Evolutionary conservation across 768 basidiomycete species (phyloP), one percentile per base, ranked within the genome.

Genomic region (Naganishia onofrii): DNA sequence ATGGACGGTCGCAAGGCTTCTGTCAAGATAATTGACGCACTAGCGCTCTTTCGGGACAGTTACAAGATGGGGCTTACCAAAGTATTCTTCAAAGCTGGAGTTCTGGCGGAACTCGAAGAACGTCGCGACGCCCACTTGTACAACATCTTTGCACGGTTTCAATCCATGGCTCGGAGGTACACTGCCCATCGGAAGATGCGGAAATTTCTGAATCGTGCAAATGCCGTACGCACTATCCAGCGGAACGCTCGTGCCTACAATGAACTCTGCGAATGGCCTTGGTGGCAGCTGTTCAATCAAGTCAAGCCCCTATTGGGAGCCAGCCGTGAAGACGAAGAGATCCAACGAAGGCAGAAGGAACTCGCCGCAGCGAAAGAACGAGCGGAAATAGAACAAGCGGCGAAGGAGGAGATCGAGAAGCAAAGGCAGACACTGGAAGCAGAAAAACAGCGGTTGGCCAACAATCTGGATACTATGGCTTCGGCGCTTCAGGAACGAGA

Each of bases 221-320:
- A 89, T 48, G 93, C 96, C 5, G 88, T 94, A 51, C 87, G 91
- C 55, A 94, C 91, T 0, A 93, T 98, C 71, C 96, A 98, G 78
- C 86, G 88, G 54, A 99, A 99, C 78, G 95, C 95, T 1, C 84
- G 93, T 26, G 85, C 96, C 26, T 98, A 98, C 77, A 88, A 89
- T 8, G 89, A 92, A 67, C 84, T 99, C 32, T 85, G 88, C 55
- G 92, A 95, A 65, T 98, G 96, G 96, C 93, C 95, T 0, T 98
- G 96, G 96, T 99, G 96, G 96, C 90, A 93, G 72, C 84, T 98
- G 10, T 99, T 94, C 78, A 93, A 93, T 2, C 95, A 95, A 84
- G 92, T 99, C 23, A 90, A 94, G 38, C 96, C 96, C 0, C 80
- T 98, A 17, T 85, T 99, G 34, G 92, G 92, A 26, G 94, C 94